These are phyloP conservation scores for Suillus subalutaceus DNA, from an alignment of 768 basidiomycete species.

Conservation along the genomic window DNA sequence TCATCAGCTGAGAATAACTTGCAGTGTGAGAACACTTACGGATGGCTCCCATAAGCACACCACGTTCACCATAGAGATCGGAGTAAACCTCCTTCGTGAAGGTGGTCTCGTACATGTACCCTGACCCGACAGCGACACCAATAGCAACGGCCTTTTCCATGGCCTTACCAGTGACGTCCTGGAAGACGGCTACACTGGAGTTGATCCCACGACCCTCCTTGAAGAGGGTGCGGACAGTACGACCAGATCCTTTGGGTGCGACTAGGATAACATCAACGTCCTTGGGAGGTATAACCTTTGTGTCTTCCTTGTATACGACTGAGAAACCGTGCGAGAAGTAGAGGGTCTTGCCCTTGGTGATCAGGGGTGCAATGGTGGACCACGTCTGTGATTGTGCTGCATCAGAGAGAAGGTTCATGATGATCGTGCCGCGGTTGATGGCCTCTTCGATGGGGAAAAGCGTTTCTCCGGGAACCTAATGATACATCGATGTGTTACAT, in stretches of 20 bases:
- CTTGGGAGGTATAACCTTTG: conserved; percentile 85
- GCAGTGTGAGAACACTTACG: conserved; percentile 50
- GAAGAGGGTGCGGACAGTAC: conserved; percentile 99
- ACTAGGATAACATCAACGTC: conserved; percentile 99
- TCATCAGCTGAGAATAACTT: conserved; percentile 11
- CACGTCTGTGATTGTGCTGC: conserved; percentile 99
- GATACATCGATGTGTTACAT: neutral
- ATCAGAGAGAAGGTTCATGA: conserved; percentile 99
- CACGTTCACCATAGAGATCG: conserved; percentile 98
- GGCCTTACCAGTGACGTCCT: conserved; percentile 97
- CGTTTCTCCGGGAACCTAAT: conserved; percentile 90
- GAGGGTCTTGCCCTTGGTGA: conserved; percentile 99
- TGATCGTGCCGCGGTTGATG: conserved; percentile 92
- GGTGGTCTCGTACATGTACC: conserved; percentile 98
- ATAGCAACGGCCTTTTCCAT: conserved; percentile 96
- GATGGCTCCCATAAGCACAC: conserved; percentile 98
- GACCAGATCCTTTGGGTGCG: conserved; percentile 98
- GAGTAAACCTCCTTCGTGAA: conserved; percentile 99
- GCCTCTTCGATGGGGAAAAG: conserved; percentile 99
- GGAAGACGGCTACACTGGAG: conserved; percentile 92
- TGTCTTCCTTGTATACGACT: conserved; percentile 97
- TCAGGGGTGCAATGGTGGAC: conserved; percentile 85
- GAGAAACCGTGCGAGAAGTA: conserved; percentile 99
- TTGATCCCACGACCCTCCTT: conserved; percentile 99
- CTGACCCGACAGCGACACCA: conserved; percentile 93